A percentile compares a stretch with the other conserved stretches of the same genome.
phyloP scores from a whole-genome alignment of 2,329 filamentous ascomycete species.

The Venturia effusa region DNA sequence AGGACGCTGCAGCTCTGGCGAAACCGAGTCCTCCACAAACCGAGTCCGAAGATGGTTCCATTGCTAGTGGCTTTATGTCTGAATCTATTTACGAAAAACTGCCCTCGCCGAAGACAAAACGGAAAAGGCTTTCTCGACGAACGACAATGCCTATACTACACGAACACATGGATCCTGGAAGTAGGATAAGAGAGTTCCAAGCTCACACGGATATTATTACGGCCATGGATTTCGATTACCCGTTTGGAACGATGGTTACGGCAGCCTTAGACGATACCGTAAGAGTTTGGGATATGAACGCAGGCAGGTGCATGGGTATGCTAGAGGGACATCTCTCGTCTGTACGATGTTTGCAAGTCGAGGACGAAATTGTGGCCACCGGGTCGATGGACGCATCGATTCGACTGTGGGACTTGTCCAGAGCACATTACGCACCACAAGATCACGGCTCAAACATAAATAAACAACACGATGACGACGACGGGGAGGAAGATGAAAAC shows the following conservation, averaged over 20 bases:
- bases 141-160: constrained; percentile 92
- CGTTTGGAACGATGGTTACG: constrained; percentile 90
- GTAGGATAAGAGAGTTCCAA: constrained; percentile 75
- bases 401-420: constrained; percentile 86
- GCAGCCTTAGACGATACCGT: constrained; percentile 89
- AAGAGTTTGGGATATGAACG: constrained; percentile 91
- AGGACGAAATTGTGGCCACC: constrained; percentile 90
- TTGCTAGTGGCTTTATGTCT: constrained; percentile 68
- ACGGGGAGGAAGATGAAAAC: constrained; percentile 34
- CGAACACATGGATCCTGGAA: constrained; percentile 87
- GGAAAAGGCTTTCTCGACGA: constrained; percentile 46
- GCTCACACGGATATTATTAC: constrained; percentile 84
- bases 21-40: constrained; percentile 22
- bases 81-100: constrained; percentile 95
- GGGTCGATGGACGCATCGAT: constrained; percentile 93
- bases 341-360: constrained; percentile 81
- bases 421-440: constrained; percentile 69
- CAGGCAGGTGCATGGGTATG: constrained; percentile 80
- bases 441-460: constrained; percentile 44
- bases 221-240: constrained; percentile 90
- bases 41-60: constrained; percentile 41
- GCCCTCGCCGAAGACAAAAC: constrained; percentile 46
- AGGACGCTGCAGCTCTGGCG: constrained; percentile 35
- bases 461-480: constrained; percentile 29
- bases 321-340: constrained; percentile 93